Evolutionary conservation across 176 grass and related monocot species (phyloP).

Genomic region (Aegilops speltoides): DNA sequence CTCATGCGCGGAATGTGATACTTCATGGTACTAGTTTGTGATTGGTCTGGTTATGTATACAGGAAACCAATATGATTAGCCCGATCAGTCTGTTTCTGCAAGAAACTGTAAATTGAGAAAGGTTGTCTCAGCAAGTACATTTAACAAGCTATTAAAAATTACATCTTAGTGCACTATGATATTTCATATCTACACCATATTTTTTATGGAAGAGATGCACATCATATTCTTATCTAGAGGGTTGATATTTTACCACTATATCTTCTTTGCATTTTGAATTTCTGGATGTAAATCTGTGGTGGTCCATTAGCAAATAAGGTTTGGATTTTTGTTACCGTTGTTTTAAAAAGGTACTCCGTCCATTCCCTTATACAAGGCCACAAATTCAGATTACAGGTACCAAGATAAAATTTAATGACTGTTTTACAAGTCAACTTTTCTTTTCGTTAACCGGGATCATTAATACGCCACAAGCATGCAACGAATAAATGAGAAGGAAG

Average conservation of each 20-base stretch:
- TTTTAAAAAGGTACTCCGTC: neutral
- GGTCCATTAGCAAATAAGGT: neutral
- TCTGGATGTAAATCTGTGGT: neutral
- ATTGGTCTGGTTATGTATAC: neutral
- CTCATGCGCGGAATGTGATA: neutral
- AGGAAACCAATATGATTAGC: neutral
- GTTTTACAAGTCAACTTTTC: too few relatives aligned
- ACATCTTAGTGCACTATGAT: too few relatives aligned
- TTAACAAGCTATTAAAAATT: neutral
- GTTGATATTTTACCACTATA: neutral
- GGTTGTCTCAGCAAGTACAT: neutral
- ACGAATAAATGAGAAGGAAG: too few relatives aligned
- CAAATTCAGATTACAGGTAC: too few relatives aligned
- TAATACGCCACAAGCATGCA: too few relatives aligned
- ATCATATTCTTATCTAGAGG: too few relatives aligned
- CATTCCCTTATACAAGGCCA: too few relatives aligned
- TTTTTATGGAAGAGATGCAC: too few relatives aligned
- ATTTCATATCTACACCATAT: neutral
- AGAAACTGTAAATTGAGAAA: neutral
- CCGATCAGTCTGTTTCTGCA: neutral
- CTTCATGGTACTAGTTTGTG: neutral
- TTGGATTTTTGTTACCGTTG: neutral
- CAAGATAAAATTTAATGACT: too few relatives aligned
- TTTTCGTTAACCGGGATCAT: too few relatives aligned
- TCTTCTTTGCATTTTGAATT: neutral